Base-by-base conservation (phyloP, 805 yeast species). In the Ogataea polymorpha region DNA sequence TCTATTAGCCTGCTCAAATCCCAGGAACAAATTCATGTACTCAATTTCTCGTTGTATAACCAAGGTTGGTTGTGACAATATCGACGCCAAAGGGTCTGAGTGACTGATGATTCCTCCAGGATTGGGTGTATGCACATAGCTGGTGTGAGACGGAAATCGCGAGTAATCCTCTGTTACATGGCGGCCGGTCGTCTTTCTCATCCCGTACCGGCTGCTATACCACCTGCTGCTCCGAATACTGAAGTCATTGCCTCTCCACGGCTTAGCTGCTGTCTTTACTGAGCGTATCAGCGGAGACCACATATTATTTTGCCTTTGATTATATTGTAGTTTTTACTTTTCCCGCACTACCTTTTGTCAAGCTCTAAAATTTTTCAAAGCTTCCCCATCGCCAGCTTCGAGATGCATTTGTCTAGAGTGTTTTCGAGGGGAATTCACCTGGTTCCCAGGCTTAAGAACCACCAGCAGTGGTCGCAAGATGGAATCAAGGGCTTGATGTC, bases 1-100 rank as follows among this genome's bases (percentile, higher is more conserved):
- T 49, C 73, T 68, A 59, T 90, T 91, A 2, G 93, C 87, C 65
- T 93, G 98, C 60, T 91, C 98, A 54, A 86, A 87, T 1, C 97
- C 97, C 10, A 90, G 57, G 39, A 89, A 74, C 13, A 93, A 70
- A 56, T 88, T 90, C 88, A 88, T 82, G 68, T 82, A 74, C 65
- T 93, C 98, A 17, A 93, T 70, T 56, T 86, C 85, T 42, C 99
- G 73, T 56, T 91, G 96, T 33, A 93, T 78, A 1, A 91, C 88
- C 15, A 91, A 62, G 4, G 91, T 84, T 1, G 97, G 97, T 53
- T 87, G 87, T 30, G 74, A 73, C 29, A 91, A 64, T 5, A 90
- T 66, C 31, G 71, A 68, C 21, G 78, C 74, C 16, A 84, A 71
- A 0, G 84, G 81, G 56, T 84, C 88, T 9, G 71, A 61, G 5